These are phyloP conservation scores for Chrysoporthe cubensis DNA, from an alignment of 2,329 filamentous ascomycete species.

Conservation along the genomic window DNA sequence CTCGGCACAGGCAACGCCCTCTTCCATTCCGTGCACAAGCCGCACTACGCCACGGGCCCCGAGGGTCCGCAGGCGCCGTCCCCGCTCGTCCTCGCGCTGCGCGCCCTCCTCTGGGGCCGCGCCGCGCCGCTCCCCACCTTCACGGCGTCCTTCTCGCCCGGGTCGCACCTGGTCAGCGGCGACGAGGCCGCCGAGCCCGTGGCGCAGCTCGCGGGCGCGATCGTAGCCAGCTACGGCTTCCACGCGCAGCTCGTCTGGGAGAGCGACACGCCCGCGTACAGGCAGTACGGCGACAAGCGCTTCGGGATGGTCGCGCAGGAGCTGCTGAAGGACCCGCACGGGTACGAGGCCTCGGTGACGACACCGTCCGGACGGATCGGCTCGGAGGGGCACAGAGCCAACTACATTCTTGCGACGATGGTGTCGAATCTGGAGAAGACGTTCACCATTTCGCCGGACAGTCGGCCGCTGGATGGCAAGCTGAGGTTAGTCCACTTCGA, in stretches of 20 bases:
- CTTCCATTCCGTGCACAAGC: slow-evolving; percentile 64
- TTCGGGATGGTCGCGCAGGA: slow-evolving; percentile 85
- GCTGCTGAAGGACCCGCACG: slow-evolving; percentile 62
- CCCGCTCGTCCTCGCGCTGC: slow-evolving; percentile 48
- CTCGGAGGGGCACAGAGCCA: slow-evolving; percentile 47
- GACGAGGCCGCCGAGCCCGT: slow-evolving; percentile 32
- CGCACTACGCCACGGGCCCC: slow-evolving; percentile 49
- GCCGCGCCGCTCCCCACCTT: slow-evolving; percentile 65
- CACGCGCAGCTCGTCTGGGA: slow-evolving; percentile 89
- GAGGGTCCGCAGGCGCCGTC: slow-evolving; percentile 38
- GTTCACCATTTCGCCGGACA: slow-evolving; percentile 80
- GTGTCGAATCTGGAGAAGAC: slow-evolving; percentile 81
- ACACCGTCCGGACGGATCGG: slow-evolving; percentile 30
- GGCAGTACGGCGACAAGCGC: slow-evolving; percentile 74
- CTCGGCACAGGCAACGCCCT: slow-evolving; percentile 69
- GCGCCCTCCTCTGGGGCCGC: slow-evolving; percentile 62
- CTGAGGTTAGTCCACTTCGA: slow-evolving; percentile 78
- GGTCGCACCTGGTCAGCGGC: slow-evolving; percentile 51
- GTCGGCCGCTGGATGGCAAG: slow-evolving; percentile 70
- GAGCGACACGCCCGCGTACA: slow-evolving; percentile 82
- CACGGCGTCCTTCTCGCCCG: slow-evolving; percentile 62
- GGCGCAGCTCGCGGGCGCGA: slow-evolving; percentile 67
- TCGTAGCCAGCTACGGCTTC: slow-evolving; percentile 88
- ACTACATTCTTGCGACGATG: slow-evolving; percentile 76
- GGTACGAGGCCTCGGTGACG: slow-evolving; percentile 51